phyloP scores from a whole-genome alignment of 768 basidiomycete genomes.

The Rhodotorula babjevae region DNA sequence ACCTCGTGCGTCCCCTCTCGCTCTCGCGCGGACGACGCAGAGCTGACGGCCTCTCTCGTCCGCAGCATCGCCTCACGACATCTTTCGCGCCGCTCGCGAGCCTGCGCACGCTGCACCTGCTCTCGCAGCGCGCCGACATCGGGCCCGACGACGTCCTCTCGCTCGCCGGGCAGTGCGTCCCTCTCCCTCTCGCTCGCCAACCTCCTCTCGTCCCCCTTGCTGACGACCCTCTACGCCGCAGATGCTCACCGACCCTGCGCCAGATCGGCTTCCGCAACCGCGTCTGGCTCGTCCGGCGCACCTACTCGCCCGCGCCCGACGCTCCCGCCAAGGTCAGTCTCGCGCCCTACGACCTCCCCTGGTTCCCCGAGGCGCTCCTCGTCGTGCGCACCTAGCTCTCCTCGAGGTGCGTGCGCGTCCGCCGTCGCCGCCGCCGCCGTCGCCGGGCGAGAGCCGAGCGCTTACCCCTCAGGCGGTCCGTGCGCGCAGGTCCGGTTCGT shows the following conservation, averaged over 20 bases:
- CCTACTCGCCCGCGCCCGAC: background rate
- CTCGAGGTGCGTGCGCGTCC: background rate
- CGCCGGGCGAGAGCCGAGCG: no score
- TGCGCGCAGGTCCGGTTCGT: conserved; percentile 17
- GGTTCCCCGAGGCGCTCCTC: conserved; percentile 32
- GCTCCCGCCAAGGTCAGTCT: conserved; percentile 26
- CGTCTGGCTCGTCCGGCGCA: conserved; percentile 32
- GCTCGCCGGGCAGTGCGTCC: conserved; percentile 13
- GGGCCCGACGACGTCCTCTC: conserved; percentile 10
- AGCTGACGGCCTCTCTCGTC: background rate
- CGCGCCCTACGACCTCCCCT: conserved; percentile 25
- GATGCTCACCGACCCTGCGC: conserved; percentile 19
- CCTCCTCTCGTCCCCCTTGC: background rate
- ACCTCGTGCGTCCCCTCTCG: conserved; percentile 14
- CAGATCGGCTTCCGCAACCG: conserved; percentile 35
- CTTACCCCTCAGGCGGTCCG: no score
- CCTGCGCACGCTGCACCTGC: conserved; percentile 24
- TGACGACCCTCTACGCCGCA: background rate
- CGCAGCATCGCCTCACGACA: conserved; percentile 11
- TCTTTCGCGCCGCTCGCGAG: conserved; percentile 6
- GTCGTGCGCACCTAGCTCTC: conserved; percentile 16
- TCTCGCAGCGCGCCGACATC: conserved; percentile 25
- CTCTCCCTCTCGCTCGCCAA: background rate
- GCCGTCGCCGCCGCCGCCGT: background rate
- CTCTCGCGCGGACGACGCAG: no score